Conservation (phyloP, 1,284 basidiomycete genomes). For the Malassezia pachydermatis region DNA sequence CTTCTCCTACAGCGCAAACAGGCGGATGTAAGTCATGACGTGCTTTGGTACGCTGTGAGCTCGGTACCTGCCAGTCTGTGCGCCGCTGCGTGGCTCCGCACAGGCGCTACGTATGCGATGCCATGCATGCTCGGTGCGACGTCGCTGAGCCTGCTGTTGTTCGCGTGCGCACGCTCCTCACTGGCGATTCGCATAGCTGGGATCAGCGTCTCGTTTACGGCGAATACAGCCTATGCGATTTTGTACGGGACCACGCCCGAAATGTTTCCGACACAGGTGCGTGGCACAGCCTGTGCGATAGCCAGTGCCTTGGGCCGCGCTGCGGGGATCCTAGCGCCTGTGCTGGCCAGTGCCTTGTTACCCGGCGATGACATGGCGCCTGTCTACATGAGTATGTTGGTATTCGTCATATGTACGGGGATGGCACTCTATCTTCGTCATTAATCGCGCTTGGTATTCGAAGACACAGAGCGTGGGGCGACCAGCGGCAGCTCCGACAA, state of each 20-base stretch:
- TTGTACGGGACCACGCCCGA: slow-evolving; percentile 44
- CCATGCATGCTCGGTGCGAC: slow-evolving; percentile 27
- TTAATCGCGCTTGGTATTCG: slow-evolving; percentile 13
- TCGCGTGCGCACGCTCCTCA: slow-evolving; percentile 19
- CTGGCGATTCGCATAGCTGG: slow-evolving; percentile 2
- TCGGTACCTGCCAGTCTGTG: slow-evolving; percentile 54
- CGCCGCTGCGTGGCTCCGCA: slow-evolving; percentile 79
- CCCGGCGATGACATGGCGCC: slow-evolving; percentile 20
- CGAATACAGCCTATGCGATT: slow-evolving; percentile 40
- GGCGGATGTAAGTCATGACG: slow-evolving; percentile 25
- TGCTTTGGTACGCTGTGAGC: slow-evolving; percentile 35
- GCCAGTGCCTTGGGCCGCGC: slow-evolving; percentile 38
- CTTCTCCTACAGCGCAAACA: slow-evolving; percentile 56
- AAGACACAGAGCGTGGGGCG: background rate
- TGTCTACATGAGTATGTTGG: slow-evolving; percentile 19
- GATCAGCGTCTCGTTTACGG: slow-evolving; percentile 29
- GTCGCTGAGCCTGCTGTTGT: slow-evolving; percentile 25
- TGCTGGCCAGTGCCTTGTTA: slow-evolving; percentile 31
- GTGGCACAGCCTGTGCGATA: slow-evolving; percentile 36
- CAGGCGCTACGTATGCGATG: slow-evolving; percentile 62
- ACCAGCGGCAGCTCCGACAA: slow-evolving; percentile 2
- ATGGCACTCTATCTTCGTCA: background rate
- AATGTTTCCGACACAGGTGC: slow-evolving; percentile 33
- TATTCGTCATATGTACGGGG: slow-evolving; percentile 18
- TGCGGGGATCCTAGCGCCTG: slow-evolving; percentile 39